A percentile compares a stretch with the other conserved stretches of the same genome.
Evolutionary conservation across 345 rosid genomes (phyloP).

Genomic region (Eucalyptus sp.): DNA sequence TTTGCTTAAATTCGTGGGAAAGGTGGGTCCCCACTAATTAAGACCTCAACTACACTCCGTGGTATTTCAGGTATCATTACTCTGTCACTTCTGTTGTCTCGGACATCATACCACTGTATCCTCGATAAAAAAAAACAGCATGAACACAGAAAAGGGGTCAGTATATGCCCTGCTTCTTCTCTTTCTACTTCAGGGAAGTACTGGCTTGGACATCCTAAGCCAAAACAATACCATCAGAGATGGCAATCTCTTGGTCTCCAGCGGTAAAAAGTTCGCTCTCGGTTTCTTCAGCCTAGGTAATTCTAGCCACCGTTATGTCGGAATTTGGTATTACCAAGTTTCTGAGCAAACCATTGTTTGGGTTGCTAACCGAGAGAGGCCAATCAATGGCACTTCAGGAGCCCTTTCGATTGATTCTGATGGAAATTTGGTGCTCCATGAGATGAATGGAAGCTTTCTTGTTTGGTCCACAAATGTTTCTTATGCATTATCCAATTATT

Average conservation of each 20-base stretch:
- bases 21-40: not conserved
- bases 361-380: slow-evolving; percentile 12
- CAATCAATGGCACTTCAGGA: slow-evolving; percentile 1
- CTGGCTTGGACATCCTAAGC: not conserved
- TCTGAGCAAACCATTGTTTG: slow-evolving; percentile 4
- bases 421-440: slow-evolving; percentile 4
- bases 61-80: not conserved
- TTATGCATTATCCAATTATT: not conserved
- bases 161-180: not conserved
- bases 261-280: not conserved
- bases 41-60: not conserved
- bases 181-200: not conserved
- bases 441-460: not conserved
- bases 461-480: slow-evolving; percentile 7
- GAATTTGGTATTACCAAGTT: slow-evolving; percentile 7
- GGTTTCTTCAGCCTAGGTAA: slow-evolving; percentile 15
- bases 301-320: slow-evolving; percentile 6
- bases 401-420: not conserved
- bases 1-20: not conserved
- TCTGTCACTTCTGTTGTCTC: not conserved
- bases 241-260: not conserved
- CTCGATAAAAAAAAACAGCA: not conserved
- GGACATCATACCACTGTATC: rapidly evolving
- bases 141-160: not conserved
- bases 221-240: not conserved